phyloP scores from a whole-genome alignment of 495 filamentous ascomycete genomes.

The Aspergillus kassunensis region DNA sequence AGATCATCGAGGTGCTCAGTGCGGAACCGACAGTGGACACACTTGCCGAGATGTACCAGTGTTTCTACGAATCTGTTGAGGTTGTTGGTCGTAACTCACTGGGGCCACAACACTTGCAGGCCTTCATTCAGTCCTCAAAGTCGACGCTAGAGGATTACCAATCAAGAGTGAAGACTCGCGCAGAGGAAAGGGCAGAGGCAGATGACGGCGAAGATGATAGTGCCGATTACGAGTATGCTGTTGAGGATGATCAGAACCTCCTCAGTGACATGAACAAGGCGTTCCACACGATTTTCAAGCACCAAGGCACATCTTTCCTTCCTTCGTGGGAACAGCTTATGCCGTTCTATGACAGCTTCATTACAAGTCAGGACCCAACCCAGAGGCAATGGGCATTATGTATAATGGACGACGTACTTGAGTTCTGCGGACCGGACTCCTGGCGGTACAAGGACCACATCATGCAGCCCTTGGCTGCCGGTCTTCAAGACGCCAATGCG shows the following conservation, averaged over 20 bases:
- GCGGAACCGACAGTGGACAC: slow-evolving; percentile 95
- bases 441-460: slow-evolving; percentile 82
- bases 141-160: slow-evolving; percentile 90
- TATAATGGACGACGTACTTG: slow-evolving; percentile 97
- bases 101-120: slow-evolving; percentile 68
- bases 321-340: slow-evolving; percentile 81
- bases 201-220: slow-evolving; percentile 85
- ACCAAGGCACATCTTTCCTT: slow-evolving; percentile 81
- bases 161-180: slow-evolving; percentile 70
- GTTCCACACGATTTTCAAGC: slow-evolving; percentile 98
- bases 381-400: slow-evolving; percentile 98
- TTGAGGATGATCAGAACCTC: slow-evolving; percentile 95
- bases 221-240: slow-evolving; percentile 64
- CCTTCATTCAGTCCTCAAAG: slow-evolving; percentile 79
- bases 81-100: slow-evolving; percentile 84
- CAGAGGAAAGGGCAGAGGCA: slow-evolving; percentile 70
- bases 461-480: slow-evolving; percentile 75
- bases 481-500: slow-evolving; percentile 76
- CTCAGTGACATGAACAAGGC: slow-evolving; percentile 99
- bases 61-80: slow-evolving; percentile 98
- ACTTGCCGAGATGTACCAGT: slow-evolving; percentile 98
- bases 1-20: slow-evolving; percentile 89
- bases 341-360: slow-evolving; percentile 78
- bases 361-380: slow-evolving; percentile 78
- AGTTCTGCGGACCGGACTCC: slow-evolving; percentile 86